Evolutionary conservation across 257 asterid species (phyloP).

Genomic region (Coffea eugenioides): DNA sequence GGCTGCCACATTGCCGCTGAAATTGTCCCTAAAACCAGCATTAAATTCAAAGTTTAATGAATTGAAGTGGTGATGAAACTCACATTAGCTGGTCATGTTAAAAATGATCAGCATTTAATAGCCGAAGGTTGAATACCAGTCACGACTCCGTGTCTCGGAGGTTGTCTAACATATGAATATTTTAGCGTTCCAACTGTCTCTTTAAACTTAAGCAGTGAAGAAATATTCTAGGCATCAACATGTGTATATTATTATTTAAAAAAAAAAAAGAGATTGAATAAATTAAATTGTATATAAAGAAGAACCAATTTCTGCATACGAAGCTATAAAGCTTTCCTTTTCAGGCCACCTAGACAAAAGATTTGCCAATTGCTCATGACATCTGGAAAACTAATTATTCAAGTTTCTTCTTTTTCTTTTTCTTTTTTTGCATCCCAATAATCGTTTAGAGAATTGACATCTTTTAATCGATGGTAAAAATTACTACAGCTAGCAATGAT

Average conservation of each 20-base stretch:
- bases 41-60: too few species aligned
- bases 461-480: neutral
- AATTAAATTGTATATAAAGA: neutral
- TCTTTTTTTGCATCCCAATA: too few species aligned
- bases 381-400: neutral
- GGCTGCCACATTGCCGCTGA: neutral
- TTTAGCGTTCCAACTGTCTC: neutral
- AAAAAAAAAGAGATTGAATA: neutral
- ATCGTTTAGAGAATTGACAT: neutral
- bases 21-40: neutral
- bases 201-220: neutral
- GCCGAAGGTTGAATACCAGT: constrained; percentile 3
- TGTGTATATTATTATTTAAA: neutral
- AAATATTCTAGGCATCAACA: neutral
- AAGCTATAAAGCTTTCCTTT: neutral
- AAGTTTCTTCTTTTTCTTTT: neutral
- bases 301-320: neutral
- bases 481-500: constrained; percentile 2
- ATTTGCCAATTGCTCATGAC: neutral
- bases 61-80: neutral
- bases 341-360: neutral
- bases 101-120: constrained; percentile 13
- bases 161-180: constrained; percentile 4
- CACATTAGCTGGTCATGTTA: neutral
- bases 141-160: constrained; percentile 13